These are phyloP conservation scores for Pythium phragmitis DNA, from an alignment of 352 stramenopile species.

Conservation along the genomic window DNA sequence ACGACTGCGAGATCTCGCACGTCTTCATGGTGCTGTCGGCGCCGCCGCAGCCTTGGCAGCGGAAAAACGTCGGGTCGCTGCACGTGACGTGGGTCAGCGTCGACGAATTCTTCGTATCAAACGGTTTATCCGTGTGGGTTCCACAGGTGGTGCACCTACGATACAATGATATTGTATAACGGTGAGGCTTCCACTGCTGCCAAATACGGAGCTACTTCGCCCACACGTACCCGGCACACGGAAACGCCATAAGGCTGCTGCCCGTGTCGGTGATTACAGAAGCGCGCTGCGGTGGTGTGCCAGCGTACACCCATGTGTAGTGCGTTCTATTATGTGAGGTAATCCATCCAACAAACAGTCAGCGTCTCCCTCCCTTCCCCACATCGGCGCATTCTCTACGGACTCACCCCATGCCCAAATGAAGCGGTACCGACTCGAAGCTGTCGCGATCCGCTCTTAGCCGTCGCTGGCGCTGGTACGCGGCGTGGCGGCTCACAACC, in stretches of 20 bases:
- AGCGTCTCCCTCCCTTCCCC: background rate
- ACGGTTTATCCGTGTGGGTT: slow-evolving; percentile 72
- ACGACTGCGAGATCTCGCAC: slow-evolving; percentile 74
- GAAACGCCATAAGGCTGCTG: slow-evolving; percentile 76
- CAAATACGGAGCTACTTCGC: background rate
- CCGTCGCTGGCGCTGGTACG: slow-evolving; percentile 42
- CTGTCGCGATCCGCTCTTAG: slow-evolving; percentile 33
- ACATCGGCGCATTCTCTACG: background rate
- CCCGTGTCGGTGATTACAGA: slow-evolving; percentile 85
- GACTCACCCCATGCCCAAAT: slow-evolving; percentile 59
- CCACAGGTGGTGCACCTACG: slow-evolving; percentile 61
- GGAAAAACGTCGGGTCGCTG: slow-evolving; percentile 44
- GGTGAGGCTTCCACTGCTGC: too few species aligned
- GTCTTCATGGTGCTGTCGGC: slow-evolving; percentile 34
- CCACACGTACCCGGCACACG: slow-evolving; percentile 62
- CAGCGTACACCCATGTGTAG: slow-evolving; percentile 83
- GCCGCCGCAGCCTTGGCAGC: slow-evolving; percentile 49
- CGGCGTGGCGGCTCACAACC: slow-evolving; percentile 29
- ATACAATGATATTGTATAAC: background rate
- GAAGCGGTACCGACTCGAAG: slow-evolving; percentile 62
- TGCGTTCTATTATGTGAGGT: slow-evolving; percentile 47
- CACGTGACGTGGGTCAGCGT: slow-evolving; percentile 75
- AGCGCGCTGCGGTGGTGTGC: slow-evolving; percentile 73
- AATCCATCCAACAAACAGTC: background rate
- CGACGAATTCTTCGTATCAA: slow-evolving; percentile 55